phyloP scores from a whole-genome alignment of 805 yeast genomes.

The Candida dendrica region DNA sequence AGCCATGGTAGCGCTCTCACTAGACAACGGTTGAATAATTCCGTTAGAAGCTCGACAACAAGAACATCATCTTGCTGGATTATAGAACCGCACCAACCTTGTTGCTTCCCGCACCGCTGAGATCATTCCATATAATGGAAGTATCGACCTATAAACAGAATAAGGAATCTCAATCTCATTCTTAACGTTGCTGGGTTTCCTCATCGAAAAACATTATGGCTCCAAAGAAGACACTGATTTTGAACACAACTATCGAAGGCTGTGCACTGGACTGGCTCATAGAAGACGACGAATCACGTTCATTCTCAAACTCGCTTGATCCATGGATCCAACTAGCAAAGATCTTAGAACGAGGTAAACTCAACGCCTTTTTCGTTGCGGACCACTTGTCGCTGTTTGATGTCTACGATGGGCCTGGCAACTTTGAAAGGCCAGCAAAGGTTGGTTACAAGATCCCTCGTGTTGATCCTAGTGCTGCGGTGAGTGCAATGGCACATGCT shows the following conservation, averaged over 20 bases:
- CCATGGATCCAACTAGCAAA: slow-evolving; percentile 32
- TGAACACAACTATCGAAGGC: slow-evolving; percentile 26
- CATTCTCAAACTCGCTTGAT: slow-evolving; percentile 19
- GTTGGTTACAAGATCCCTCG: slow-evolving; percentile 26
- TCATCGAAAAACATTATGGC: background rate
- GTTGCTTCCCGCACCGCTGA: too few relatives aligned
- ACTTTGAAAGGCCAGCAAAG: slow-evolving; percentile 23
- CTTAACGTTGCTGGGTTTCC: background rate
- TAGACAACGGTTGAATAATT: too few relatives aligned
- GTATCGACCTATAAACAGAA: background rate
- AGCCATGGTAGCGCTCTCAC: too few relatives aligned
- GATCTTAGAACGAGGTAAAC: slow-evolving; percentile 27
- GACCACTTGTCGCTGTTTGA: slow-evolving; percentile 32
- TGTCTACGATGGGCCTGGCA: slow-evolving; percentile 29
- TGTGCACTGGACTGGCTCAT: slow-evolving; percentile 31
- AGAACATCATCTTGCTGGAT: too few relatives aligned
- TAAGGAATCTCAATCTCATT: background rate
- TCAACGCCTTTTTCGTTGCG: slow-evolving; percentile 30
- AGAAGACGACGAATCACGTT: slow-evolving; percentile 25
- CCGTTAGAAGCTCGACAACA: too few relatives aligned
- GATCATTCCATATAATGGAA: too few relatives aligned
- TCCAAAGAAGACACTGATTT: slow-evolving; percentile 18
- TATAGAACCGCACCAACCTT: too few relatives aligned
- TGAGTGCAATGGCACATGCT: slow-evolving; percentile 31
- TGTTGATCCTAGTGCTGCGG: slow-evolving; percentile 29